phyloP scores from a whole-genome alignment of 257 asterid species.

The Orobanche coerulescens region DNA sequence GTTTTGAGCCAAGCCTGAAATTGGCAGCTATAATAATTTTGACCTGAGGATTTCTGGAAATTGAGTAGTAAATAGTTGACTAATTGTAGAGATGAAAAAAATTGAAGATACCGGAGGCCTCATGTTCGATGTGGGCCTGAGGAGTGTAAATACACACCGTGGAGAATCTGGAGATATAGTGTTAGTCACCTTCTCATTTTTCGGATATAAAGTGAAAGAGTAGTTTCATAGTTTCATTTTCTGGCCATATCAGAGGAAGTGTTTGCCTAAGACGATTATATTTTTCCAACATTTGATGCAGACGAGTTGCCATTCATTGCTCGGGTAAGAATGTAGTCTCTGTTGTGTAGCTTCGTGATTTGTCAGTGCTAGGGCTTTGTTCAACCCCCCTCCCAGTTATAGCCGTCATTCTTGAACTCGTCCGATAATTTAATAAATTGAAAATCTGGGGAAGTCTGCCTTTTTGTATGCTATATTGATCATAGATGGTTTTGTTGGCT shows the following conservation, averaged over 20 bases:
- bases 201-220: conserved; percentile 8
- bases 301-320: conserved; percentile 21
- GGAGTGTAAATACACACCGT: conserved; percentile 26
- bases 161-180: conserved; percentile 23
- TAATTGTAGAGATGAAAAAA: neutral
- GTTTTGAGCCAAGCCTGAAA: conserved; percentile 15
- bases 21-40: neutral
- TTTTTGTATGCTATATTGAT: neutral
- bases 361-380: conserved; percentile 17
- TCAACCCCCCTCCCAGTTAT: neutral
- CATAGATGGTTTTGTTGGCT: neutral
- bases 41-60: neutral
- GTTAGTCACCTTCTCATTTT: conserved; percentile 20
- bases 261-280: neutral
- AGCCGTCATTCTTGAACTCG: conserved; percentile 10
- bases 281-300: neutral
- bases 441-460: neutral
- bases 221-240: conserved; percentile 13
- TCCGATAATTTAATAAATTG: conserved; percentile 20
- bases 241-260: neutral
- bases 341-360: conserved; percentile 24
- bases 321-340: conserved; percentile 12
- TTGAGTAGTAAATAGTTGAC: conserved; percentile 11
- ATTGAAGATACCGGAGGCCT: conserved; percentile 15
- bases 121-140: conserved; percentile 17